Conservation (phyloP, 768 basidiomycete genomes). For the Agrocybe pediades region DNA sequence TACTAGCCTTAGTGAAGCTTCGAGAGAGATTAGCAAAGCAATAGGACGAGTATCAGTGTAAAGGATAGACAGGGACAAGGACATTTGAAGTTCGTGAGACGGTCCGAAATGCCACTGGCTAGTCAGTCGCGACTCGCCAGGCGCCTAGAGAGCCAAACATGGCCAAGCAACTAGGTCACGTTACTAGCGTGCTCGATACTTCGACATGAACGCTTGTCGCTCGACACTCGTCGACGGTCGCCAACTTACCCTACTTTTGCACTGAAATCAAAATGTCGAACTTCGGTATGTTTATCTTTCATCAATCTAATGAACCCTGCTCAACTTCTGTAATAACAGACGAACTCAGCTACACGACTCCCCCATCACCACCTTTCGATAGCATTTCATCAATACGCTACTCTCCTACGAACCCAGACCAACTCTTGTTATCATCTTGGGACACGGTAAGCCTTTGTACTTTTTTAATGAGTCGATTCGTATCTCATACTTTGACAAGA, state of each 20-base stretch:
- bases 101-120: too few relatives aligned
- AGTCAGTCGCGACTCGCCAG: too few relatives aligned
- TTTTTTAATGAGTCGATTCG: constrained; percentile 1
- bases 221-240: not conserved
- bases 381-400: constrained; percentile 81
- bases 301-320: too few relatives aligned
- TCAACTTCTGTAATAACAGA: constrained; percentile 10
- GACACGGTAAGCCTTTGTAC: constrained; percentile 56
- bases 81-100: too few relatives aligned
- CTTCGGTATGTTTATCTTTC: constrained; percentile 5
- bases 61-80: too few relatives aligned
- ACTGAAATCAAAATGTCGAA: constrained; percentile 7
- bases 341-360: constrained; percentile 24
- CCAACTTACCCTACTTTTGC: not conserved
- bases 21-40: too few relatives aligned
- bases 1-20: too few relatives aligned
- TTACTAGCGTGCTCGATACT: not conserved
- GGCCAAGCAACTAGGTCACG: too few relatives aligned
- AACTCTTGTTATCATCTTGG: constrained; percentile 88
- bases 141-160: too few relatives aligned
- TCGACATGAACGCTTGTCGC: too few relatives aligned
- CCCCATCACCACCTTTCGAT: constrained; percentile 75
- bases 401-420: constrained; percentile 77
- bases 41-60: too few relatives aligned
- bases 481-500: constrained; percentile 18